These are phyloP conservation scores for Beauveria scarabaeidicola DNA, from an alignment of 2,329 filamentous ascomycete genomes.

Conservation along the genomic window DNA sequence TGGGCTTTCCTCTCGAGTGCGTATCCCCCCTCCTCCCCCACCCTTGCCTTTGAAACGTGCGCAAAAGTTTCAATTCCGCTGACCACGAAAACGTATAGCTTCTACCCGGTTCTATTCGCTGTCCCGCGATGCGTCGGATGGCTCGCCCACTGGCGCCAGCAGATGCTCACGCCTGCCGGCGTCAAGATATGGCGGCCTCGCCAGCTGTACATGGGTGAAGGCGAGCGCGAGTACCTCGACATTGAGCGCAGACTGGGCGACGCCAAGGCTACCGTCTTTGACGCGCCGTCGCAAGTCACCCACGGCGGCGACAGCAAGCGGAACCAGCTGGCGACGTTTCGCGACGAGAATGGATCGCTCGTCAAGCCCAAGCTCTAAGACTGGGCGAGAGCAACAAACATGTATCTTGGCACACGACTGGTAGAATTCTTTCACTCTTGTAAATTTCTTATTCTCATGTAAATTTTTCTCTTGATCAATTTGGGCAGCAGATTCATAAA, in stretches of 20 bases:
- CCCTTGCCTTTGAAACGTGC: too few species aligned
- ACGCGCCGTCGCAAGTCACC: constrained; percentile 26
- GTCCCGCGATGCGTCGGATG: constrained; percentile 43
- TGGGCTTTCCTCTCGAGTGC: constrained; percentile 42
- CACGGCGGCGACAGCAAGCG: constrained; percentile 36
- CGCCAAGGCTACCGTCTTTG: constrained; percentile 23
- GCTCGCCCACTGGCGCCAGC: constrained; percentile 44
- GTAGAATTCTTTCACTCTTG: background rate
- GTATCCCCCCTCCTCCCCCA: constrained; percentile 3
- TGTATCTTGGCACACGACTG: background rate
- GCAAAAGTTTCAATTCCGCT: background rate
- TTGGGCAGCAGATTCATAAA: background rate
- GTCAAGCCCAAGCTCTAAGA: constrained; percentile 18
- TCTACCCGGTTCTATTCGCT: constrained; percentile 43
- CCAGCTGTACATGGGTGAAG: constrained; percentile 39
- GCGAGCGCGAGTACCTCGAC: constrained; percentile 36
- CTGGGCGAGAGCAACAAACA: background rate
- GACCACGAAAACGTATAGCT: constrained; percentile 19
- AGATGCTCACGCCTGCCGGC: constrained; percentile 35
- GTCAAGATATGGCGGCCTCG: constrained; percentile 44
- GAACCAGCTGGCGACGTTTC: constrained; percentile 30
- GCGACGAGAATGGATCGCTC: constrained; percentile 27
- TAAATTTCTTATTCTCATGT: background rate
- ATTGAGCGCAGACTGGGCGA: constrained; percentile 25
- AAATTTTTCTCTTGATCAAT: background rate